phyloP scores from a whole-genome alignment of 1,139 yeast genomes.

The Suhomyces wounanorum region DNA sequence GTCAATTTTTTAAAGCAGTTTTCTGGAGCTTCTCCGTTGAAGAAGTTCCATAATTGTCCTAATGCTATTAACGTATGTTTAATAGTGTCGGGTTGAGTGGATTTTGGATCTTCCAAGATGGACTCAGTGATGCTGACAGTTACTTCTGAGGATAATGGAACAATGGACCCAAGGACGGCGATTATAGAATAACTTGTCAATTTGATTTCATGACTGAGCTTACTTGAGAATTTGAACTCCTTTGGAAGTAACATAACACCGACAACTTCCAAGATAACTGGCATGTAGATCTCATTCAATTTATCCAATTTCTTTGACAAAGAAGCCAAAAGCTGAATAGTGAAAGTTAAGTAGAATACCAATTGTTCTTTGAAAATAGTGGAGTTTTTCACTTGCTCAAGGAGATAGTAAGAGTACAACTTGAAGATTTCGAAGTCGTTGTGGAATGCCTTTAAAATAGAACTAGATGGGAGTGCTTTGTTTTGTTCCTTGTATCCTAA shows the following conservation, averaged over 20 bases:
- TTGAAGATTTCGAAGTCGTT: slow-evolving; percentile 69
- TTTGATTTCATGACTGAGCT: slow-evolving; percentile 63
- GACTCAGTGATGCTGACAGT: slow-evolving; percentile 71
- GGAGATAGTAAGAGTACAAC: slow-evolving; percentile 61
- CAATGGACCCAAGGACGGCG: slow-evolving; percentile 74
- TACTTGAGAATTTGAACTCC: slow-evolving; percentile 22
- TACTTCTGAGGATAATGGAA: slow-evolving; percentile 64
- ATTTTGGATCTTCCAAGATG: slow-evolving; percentile 43
- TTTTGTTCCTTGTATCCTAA: slow-evolving; percentile 65
- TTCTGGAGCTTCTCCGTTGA: slow-evolving; percentile 22
- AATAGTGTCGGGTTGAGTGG: slow-evolving; percentile 22
- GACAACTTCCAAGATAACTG: slow-evolving; percentile 57
- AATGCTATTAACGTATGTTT: slow-evolving; percentile 43
- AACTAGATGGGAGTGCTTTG: slow-evolving; percentile 64
- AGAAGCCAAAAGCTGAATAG: slow-evolving; percentile 60
- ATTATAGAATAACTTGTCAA: slow-evolving; percentile 81
- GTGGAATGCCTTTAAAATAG: slow-evolving; percentile 69
- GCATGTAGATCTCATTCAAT: slow-evolving; percentile 42
- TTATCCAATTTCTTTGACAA: slow-evolving; percentile 31
- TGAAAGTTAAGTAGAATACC: slow-evolving; percentile 73
- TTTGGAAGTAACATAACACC: slow-evolving; percentile 51
- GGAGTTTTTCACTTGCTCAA: slow-evolving; percentile 53
- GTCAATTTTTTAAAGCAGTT: slow-evolving; percentile 23
- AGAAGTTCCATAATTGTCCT: slow-evolving; percentile 45
- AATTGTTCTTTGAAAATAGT: slow-evolving; percentile 70